A percentile compares a stretch with the other conserved stretches of the same genome.
Evolutionary conservation across 768 basidiomycete species (phyloP).

Genomic region (Aureoboletus auriporus): DNA sequence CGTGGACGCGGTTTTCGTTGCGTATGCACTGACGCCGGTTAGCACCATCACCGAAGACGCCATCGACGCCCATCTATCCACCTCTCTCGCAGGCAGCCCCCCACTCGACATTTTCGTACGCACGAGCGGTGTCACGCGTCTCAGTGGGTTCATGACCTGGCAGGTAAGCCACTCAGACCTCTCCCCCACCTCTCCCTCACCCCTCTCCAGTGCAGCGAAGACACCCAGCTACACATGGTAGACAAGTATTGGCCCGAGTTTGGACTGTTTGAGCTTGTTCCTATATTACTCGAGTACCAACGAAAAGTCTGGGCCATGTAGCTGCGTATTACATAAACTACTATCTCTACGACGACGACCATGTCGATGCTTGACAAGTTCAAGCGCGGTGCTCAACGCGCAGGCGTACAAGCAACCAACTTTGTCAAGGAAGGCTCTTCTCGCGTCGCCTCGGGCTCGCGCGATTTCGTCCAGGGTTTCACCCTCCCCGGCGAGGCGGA

Average conservation of each 20-base stretch:
- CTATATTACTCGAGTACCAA: conserved; percentile 87
- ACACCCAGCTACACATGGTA: conserved; percentile 86
- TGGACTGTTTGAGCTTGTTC: conserved; percentile 79
- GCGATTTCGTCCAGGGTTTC: conserved; percentile 81
- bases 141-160: conserved; percentile 84
- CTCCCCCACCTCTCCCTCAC: not conserved
- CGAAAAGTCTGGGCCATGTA: conserved; percentile 54
- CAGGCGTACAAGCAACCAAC: conserved; percentile 73
- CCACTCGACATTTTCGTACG: conserved; percentile 88
- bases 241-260: conserved; percentile 92
- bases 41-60: conserved; percentile 62
- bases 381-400: conserved; percentile 74
- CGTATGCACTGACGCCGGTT: not conserved
- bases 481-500: conserved; percentile 89
- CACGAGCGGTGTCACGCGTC: conserved; percentile 75
- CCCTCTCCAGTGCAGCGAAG: conserved; percentile 59
- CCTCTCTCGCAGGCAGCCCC: conserved; percentile 59
- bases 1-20: not conserved
- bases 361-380: conserved; percentile 80
- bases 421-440: conserved; percentile 64
- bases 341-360: conserved; percentile 4
- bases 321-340: conserved; percentile 17
- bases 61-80: conserved; percentile 66
- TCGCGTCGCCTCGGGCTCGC: conserved; percentile 69
- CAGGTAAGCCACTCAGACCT: conserved; percentile 58